Conservation (phyloP, 2,329 filamentous ascomycete genomes). For the Trichoderma sp. region DNA sequence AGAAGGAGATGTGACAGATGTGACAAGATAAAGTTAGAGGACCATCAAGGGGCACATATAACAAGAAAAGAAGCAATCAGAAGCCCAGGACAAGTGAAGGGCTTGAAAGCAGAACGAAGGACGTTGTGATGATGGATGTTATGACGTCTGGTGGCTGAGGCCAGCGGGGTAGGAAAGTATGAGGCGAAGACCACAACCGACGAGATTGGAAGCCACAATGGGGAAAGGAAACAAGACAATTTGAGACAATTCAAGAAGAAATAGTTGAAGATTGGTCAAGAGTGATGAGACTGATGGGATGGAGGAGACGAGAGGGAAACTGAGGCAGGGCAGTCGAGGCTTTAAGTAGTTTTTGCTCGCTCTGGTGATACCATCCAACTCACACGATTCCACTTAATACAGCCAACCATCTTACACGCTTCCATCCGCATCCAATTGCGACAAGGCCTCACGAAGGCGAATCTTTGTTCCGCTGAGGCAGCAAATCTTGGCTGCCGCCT, state of each 20-base stretch:
- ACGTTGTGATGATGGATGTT: neutral
- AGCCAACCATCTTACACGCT: conserved; percentile 20
- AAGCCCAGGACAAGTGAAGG: neutral
- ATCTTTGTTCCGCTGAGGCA: neutral
- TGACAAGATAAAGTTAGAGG: neutral
- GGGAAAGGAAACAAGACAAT: too few species aligned
- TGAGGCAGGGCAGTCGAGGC: neutral
- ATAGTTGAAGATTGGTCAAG: neutral
- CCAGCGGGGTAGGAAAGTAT: neutral
- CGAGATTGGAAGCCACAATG: neutral
- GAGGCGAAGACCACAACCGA: neutral
- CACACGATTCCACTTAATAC: neutral
- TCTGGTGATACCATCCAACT: neutral
- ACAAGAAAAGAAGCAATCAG: neutral
- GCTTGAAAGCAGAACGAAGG: neutral
- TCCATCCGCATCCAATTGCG: neutral
- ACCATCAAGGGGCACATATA: too few species aligned
- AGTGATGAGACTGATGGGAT: neutral
- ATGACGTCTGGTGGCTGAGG: neutral
- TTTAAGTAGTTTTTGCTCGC: neutral
- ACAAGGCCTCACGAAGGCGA: neutral
- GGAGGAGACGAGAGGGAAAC: neutral
- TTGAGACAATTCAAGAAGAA: neutral
- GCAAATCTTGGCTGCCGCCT: neutral
- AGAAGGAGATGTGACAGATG: neutral